Percentiles rank a stretch among this genome's conserved stretches.
phyloP scores from a whole-genome alignment of 176 grass and related monocot genomes.

The Guadua angustifolia region DNA sequence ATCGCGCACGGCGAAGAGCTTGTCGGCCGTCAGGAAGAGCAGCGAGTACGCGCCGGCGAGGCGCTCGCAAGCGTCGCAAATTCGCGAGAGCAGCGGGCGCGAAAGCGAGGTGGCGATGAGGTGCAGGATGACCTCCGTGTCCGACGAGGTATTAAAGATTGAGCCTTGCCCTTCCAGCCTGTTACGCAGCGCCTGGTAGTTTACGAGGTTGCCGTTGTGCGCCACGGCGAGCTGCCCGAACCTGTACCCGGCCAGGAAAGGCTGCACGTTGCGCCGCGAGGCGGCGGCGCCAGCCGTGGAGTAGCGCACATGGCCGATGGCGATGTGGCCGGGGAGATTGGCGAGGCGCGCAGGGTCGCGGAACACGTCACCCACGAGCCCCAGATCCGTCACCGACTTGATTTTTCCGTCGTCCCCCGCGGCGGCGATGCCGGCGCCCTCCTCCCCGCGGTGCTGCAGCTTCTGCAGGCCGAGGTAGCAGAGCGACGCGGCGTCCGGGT shows the following conservation, averaged over 20 bases:
- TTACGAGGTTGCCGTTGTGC: constrained; percentile 90
- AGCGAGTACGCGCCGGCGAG: constrained; percentile 87
- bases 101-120: constrained; percentile 83
- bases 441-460: constrained; percentile 93
- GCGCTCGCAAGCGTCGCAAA: constrained; percentile 75
- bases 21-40: constrained; percentile 74
- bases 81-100: constrained; percentile 77
- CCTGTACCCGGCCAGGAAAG: constrained; percentile 83
- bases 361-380: constrained; percentile 85
- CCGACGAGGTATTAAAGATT: constrained; percentile 90
- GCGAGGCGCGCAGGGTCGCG: constrained; percentile 52
- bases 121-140: constrained; percentile 97
- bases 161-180: constrained; percentile 77
- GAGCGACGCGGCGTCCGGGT: constrained; percentile 70
- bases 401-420: constrained; percentile 48
- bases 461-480: constrained; percentile 84
- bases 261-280: constrained; percentile 74
- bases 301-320: constrained; percentile 85
- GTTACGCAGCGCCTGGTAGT: constrained; percentile 66
- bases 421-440: constrained; percentile 80
- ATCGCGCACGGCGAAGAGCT: constrained; percentile 86
- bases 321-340: constrained; percentile 58
- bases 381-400: constrained; percentile 65
- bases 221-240: constrained; percentile 83
- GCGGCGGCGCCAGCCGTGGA: constrained; percentile 70